These are phyloP conservation scores for Aspergillus persii DNA, from an alignment of 2,329 filamentous ascomycete species.

Conservation along the genomic window DNA sequence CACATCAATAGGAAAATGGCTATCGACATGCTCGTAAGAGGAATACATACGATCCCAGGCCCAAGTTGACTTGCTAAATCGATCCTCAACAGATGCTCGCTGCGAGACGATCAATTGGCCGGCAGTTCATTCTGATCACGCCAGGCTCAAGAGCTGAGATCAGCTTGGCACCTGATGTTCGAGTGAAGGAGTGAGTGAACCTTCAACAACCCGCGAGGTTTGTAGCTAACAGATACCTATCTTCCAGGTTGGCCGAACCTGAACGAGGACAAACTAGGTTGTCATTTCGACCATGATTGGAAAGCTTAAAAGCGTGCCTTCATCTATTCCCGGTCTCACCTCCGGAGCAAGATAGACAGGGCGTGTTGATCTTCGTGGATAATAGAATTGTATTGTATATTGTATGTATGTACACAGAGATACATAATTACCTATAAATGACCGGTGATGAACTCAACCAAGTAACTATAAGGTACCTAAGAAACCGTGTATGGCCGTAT, in stretches of 20 bases:
- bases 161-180: conserved; percentile 43
- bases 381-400: background rate
- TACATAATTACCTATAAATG: no score
- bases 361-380: background rate
- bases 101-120: conserved; percentile 79
- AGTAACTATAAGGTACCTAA: no score
- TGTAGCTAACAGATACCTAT: conserved; percentile 4
- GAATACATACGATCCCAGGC: background rate
- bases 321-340: background rate
- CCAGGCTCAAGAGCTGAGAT: conserved; percentile 72
- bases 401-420: no score
- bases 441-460: no score
- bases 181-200: conserved; percentile 42
- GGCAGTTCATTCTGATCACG: conserved; percentile 95
- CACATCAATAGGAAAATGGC: conserved; percentile 90
- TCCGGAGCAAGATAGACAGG: background rate
- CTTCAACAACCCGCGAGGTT: background rate
- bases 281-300: conserved; percentile 25
- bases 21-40: conserved; percentile 83
- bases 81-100: conserved; percentile 64
- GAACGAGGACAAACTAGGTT: conserved; percentile 45
- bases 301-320: background rate
- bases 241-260: conserved; percentile 41
- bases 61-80: conserved; percentile 4
- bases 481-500: no score